Percentiles rank a stretch among this genome's conserved stretches.
These are phyloP conservation scores for Sphagnurus paluster DNA, from an alignment of 1,284 basidiomycete genomes.

Conservation along the genomic window DNA sequence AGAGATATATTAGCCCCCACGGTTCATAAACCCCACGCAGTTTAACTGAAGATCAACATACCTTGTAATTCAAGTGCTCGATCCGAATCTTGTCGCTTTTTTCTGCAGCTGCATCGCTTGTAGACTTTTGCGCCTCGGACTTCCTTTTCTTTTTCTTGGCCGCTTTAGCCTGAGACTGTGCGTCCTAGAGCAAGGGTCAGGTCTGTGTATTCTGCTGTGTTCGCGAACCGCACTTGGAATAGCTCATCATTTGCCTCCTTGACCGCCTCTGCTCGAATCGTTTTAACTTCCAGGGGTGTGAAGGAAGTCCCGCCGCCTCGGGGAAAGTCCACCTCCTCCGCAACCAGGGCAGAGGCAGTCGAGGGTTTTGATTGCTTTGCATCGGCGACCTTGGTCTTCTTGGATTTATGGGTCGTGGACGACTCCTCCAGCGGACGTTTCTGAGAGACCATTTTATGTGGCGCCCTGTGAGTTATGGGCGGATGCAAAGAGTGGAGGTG, in stretches of 20 bases:
- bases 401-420: conserved; percentile 46
- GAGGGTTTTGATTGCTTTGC: conserved; percentile 19
- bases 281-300: conserved; percentile 90
- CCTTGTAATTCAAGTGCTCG: conserved; percentile 96
- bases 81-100: conserved; percentile 62
- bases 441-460: conserved; percentile 49
- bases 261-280: conserved; percentile 80
- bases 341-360: conserved; percentile 38
- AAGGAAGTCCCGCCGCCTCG: conserved; percentile 84
- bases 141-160: conserved; percentile 53
- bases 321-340: conserved; percentile 91
- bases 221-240: conserved; percentile 52
- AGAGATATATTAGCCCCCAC: conserved; percentile 1
- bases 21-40: background rate
- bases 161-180: conserved; percentile 43
- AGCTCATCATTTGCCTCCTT: conserved; percentile 84
- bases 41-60: conserved; percentile 27
- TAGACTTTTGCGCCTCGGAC: conserved; percentile 33
- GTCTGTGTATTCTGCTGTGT: conserved; percentile 5
- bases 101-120: conserved; percentile 29
- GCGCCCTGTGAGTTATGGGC: too few relatives aligned
- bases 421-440: conserved; percentile 64
- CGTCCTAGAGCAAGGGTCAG: conserved; percentile 27
- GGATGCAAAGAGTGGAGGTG: too few relatives aligned
- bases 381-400: conserved; percentile 47